Evolutionary conservation across 345 rosid genomes (phyloP).

Genomic region (Schrenkiella parvula): DNA sequence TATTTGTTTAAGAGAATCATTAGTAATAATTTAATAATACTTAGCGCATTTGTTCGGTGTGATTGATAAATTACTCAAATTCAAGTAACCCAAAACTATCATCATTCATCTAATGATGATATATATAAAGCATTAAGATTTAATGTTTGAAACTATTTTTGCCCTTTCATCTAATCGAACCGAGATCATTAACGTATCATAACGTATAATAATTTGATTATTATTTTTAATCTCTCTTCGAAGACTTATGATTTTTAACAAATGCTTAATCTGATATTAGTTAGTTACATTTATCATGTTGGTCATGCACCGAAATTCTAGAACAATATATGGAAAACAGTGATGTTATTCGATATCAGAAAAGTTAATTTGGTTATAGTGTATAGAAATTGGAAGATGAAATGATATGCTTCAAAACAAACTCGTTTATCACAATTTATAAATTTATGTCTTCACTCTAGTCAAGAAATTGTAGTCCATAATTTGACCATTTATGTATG

Average conservation of each 20-base stretch:
- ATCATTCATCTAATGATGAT: not conserved
- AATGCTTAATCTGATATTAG: no score
- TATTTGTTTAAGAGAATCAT: constrained; percentile 8
- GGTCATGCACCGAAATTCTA: not conserved
- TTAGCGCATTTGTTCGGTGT: not conserved
- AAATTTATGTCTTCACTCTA: not conserved
- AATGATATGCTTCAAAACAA: not conserved
- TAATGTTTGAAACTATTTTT: no score
- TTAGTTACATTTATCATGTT: no score
- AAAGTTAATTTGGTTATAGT: not conserved
- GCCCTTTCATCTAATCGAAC: not conserved
- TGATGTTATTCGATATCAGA: not conserved
- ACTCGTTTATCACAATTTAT: not conserved
- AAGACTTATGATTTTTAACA: no score
- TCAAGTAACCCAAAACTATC: not conserved
- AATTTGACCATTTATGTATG: not conserved
- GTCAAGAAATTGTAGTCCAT: not conserved
- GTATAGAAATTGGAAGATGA: not conserved
- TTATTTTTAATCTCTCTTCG: no score
- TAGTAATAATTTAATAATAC: not conserved
- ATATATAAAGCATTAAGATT: no score
- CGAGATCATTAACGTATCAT: no score
- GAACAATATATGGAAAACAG: not conserved
- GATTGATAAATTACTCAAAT: not conserved
- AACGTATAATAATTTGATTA: no score